Evolutionary conservation across 768 basidiomycete species (phyloP), one percentile per base, ranked within the genome.

Genomic region (Rhizopogon sp.): DNA sequence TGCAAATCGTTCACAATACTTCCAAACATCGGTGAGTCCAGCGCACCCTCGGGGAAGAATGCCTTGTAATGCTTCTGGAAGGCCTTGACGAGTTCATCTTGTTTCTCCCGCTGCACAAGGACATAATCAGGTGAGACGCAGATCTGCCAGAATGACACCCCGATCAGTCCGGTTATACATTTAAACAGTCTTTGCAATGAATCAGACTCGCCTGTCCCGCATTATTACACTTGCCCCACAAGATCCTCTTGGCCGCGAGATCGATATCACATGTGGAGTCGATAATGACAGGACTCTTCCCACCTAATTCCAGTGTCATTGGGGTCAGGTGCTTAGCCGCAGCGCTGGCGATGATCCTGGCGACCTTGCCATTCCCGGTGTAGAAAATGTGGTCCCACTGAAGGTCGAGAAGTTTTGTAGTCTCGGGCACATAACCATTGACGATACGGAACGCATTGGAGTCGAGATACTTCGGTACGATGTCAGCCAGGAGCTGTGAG

Each of bases 181-280:
- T 10, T 25, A 25, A 25, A 25, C 9, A 33, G 31, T 33, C 8
- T 31, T 7, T 9, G 31, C 31, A 33, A 33, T 33, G 13, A 5
- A 9, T 33, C 11, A 33, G 2, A 49, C 66, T 52, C 43, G 75
- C 81, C 76, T 88, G 87, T 8, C 88, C 88, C 2, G 80, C 74
- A 58, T 90, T 89, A 55, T 70, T 74, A 8, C 71, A 71, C 67
- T 89, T 90, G 1, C 83, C 87, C 78, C 80, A 86, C 28, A 88
- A 67, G 35, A 87, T 76, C 7, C 88, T 78, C 62, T 79, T 81
- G 3, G 87, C 88, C 0, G 82, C 78, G 33, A 84, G 56, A 5
- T 75, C 68, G 58, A 83, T 58, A 41, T 76, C 73, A 58, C 66
- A 68, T 22, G 71, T 68, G 6, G 73, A 54, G 50, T 76, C 76